Percentiles rank a stretch among this genome's conserved stretches.
Conservation (phyloP, 805 yeast species). For the Teunomyces pallodes region DNA sequence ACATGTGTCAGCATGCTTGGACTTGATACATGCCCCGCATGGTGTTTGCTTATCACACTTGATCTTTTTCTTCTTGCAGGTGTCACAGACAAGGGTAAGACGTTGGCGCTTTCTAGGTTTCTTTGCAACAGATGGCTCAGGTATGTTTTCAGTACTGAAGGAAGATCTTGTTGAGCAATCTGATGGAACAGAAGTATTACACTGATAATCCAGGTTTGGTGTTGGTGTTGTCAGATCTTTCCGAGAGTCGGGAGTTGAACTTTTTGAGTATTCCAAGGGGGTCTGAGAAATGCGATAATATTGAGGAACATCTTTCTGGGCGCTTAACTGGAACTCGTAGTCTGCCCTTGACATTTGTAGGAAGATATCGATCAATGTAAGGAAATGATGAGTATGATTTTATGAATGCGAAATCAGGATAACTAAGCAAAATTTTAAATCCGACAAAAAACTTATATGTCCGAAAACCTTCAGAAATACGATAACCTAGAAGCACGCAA, state of each 20-base stretch:
- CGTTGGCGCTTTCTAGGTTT: slow-evolving; percentile 9
- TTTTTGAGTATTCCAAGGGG: not conserved
- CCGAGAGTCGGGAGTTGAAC: not conserved
- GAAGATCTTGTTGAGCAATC: not conserved
- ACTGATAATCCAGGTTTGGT: not conserved
- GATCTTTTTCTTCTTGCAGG: slow-evolving; percentile 21
- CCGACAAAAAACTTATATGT: not conserved
- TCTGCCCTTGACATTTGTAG: not conserved
- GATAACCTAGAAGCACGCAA: not conserved
- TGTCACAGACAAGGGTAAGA: slow-evolving; percentile 18
- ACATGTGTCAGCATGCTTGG: slow-evolving; percentile 6
- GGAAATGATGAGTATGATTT: not conserved
- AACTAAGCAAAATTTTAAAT: slow-evolving; percentile 1
- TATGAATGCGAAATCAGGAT: not conserved
- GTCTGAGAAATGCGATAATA: not conserved
- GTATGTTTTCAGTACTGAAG: not conserved
- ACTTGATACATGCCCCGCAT: slow-evolving; percentile 13
- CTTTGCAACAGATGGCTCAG: not conserved
- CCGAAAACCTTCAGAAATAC: not conserved
- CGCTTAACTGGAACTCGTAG: not conserved
- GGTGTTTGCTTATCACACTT: slow-evolving; percentile 22
- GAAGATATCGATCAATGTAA: not conserved
- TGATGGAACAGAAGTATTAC: not conserved
- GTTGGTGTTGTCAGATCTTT: not conserved
- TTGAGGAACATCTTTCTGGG: not conserved